Conservation (phyloP, 768 basidiomycete genomes). For the Pisolithus microcarpus region DNA sequence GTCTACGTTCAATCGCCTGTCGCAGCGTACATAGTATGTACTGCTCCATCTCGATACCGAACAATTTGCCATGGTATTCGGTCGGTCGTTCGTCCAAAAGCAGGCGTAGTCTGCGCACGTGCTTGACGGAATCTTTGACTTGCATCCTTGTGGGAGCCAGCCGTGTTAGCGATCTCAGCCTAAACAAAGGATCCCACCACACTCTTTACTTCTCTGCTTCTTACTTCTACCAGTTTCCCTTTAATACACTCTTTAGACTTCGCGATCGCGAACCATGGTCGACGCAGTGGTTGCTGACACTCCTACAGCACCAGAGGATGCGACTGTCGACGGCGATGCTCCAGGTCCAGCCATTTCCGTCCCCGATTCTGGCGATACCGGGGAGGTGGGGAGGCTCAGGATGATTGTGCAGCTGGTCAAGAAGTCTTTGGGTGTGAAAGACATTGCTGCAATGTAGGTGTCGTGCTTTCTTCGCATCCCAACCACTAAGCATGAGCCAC, state of each 20-base stretch:
- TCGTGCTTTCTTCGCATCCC: slow-evolving; percentile 1
- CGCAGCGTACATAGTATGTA: not conserved
- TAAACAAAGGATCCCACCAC: slow-evolving; percentile 1
- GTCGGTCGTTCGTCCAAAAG: not conserved
- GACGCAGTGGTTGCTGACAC: slow-evolving; percentile 10
- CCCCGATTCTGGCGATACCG: slow-evolving; percentile 60
- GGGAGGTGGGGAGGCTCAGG: slow-evolving; percentile 89
- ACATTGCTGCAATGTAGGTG: slow-evolving; percentile 86
- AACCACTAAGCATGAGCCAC: slow-evolving; percentile 10
- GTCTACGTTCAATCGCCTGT: too few relatives aligned
- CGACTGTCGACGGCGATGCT: slow-evolving; percentile 40
- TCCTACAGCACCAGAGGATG: slow-evolving; percentile 2
- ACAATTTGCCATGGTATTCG: too few relatives aligned
- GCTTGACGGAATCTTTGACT: slow-evolving; percentile 8
- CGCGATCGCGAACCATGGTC: slow-evolving; percentile 11
- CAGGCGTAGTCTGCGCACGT: slow-evolving; percentile 15
- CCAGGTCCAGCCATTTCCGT: slow-evolving; percentile 56
- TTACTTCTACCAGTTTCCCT: not conserved
- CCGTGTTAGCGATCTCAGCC: not conserved
- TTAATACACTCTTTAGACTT: not conserved
- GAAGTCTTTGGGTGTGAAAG: slow-evolving; percentile 88
- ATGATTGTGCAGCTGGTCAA: slow-evolving; percentile 90
- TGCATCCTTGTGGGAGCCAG: slow-evolving; percentile 8
- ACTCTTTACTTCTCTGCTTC: slow-evolving; percentile 1
- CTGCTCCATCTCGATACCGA: not conserved